Base-by-base conservation (phyloP, 345 rosid species). In the Populus davidiana region DNA sequence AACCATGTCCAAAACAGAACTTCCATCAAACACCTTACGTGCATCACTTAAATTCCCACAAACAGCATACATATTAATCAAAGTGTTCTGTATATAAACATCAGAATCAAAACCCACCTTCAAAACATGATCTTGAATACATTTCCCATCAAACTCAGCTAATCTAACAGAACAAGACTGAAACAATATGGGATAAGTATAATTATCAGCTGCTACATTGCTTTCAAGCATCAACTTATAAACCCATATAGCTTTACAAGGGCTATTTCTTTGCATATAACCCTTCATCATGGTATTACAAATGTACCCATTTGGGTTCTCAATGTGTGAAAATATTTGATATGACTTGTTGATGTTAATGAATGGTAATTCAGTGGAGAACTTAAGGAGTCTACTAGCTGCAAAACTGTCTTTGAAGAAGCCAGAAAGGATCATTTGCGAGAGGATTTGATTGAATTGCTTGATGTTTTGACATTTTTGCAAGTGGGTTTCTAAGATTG, bases 261-360 rank as follows among this genome's bases (percentile, higher is more conserved):
- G 85, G 33, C 41, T 9, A 63, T 84, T 78, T 33, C 83, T 75
- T 70, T 73, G 85, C 9, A 86, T 44, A 52, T 68, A 81, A 6
- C 89, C 84, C 81, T 86, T 88, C 88, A 90, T 90, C 85, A 88
- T 77, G 70, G 87, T 81, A 47, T 88, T 88, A 69, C 77, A 90
- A 31, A 82, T 74, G 79, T 85, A 87, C 80, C 81, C 89, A 79
- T 88, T 90, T 29, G 89, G 83, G 73, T 77, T 84, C 77, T 81
- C 75, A 43, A 85, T 65, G 74, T 50, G 41, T 72, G 61, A 68
- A 76, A 90, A 85, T 82, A 90, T 78, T 73, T 75, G 63, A 66
- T 35, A 72, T 44, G 90, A 88, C 81, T 80, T 79, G 27, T 41
- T 44, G 49, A 82, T 47, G 72, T 43, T 84, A 71, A 83, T 54